Evolutionary conservation across 257 asterid species (phyloP).

Genomic region (Solanum okadae): DNA sequence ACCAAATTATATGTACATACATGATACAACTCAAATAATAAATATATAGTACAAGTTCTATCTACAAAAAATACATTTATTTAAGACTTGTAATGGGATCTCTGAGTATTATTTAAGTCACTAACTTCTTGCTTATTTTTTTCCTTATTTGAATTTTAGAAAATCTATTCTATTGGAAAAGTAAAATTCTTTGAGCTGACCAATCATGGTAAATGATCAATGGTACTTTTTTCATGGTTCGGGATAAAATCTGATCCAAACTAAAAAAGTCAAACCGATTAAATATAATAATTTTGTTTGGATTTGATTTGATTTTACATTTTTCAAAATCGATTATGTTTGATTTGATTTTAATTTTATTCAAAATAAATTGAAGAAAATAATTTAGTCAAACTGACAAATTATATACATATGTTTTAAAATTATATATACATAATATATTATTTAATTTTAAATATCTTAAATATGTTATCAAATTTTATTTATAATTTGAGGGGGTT

Average conservation of each 20-base stretch:
- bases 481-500: not conserved
- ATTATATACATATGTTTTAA: too few species aligned
- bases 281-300: not conserved
- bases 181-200: not conserved
- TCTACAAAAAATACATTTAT: not conserved
- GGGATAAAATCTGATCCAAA: not conserved
- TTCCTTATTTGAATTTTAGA: not conserved
- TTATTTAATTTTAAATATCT: too few species aligned
- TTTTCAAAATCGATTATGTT: too few species aligned
- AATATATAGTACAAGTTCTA: not conserved
- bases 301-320: not conserved
- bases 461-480: too few species aligned
- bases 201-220: not conserved
- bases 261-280: too few species aligned
- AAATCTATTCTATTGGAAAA: not conserved
- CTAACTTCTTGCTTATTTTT: not conserved
- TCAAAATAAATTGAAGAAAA: not conserved
- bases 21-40: not conserved
- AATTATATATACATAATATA: not conserved
- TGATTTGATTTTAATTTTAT: too few species aligned
- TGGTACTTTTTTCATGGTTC: not conserved
- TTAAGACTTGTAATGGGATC: constrained; percentile 17
- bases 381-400: too few species aligned
- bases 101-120: not conserved
- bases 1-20: not conserved